Percentiles rank a stretch among this genome's conserved stretches.
Evolutionary conservation across 805 yeast species (phyloP).

Genomic region (Wickerhamiella australiensis): DNA sequence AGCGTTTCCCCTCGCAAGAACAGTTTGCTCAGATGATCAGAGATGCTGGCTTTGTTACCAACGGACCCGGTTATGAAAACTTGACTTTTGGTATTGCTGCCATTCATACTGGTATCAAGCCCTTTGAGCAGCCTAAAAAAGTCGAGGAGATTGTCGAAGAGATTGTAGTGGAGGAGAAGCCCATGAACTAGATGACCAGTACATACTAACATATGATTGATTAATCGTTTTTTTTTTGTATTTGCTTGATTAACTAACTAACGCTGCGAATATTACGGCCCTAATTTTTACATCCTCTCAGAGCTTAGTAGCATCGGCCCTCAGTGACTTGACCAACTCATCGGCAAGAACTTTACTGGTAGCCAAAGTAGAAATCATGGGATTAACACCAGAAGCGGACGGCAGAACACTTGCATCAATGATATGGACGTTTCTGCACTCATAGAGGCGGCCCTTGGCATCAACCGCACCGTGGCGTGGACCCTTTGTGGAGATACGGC

Average conservation of each 20-base stretch:
- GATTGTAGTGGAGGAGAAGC: neutral
- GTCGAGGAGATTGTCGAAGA: neutral
- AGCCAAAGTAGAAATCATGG: constrained; percentile 41
- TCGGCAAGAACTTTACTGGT: constrained; percentile 35
- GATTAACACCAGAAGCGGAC: constrained; percentile 43
- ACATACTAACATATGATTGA: neutral
- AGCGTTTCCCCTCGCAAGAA: constrained; percentile 84
- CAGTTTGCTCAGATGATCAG: constrained; percentile 82
- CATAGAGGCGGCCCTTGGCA: constrained; percentile 36
- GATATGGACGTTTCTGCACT: constrained; percentile 37
- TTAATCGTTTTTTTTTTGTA: neutral
- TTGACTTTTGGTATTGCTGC: constrained; percentile 92
- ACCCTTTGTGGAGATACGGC: constrained; percentile 35
- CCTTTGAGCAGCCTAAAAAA: constrained; percentile 1
- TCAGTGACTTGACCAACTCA: constrained; percentile 26
- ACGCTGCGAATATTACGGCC: too few species aligned
- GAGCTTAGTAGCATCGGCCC: neutral
- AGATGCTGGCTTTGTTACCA: constrained; percentile 87
- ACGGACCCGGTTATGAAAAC: constrained; percentile 85
- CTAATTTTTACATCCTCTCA: neutral
- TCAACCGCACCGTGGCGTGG: constrained; percentile 37
- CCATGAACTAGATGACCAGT: neutral
- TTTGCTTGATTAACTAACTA: neutral
- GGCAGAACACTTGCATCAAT: constrained; percentile 43
- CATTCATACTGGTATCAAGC: constrained; percentile 87